Conservation (phyloP, 371 early-diverging fungal species). For the Circinella minor region DNA sequence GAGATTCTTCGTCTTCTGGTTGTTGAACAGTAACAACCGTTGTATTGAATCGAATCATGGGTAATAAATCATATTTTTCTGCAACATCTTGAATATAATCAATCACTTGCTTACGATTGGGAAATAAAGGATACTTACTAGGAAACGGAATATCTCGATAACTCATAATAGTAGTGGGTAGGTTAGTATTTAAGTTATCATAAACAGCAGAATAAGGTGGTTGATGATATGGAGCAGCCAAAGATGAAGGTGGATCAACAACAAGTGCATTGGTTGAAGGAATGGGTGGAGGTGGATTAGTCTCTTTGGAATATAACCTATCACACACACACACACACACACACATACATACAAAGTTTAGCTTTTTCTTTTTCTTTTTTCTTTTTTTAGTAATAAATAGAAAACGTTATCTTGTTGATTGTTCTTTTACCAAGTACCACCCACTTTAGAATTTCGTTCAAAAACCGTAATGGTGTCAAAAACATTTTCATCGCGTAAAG, state of each 20-base stretch:
- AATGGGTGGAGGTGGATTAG: constrained; percentile 29
- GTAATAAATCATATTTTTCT: constrained; percentile 24
- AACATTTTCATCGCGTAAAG: constrained; percentile 33
- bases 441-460: constrained; percentile 40
- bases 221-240: constrained; percentile 14
- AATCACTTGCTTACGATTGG: constrained; percentile 47
- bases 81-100: constrained; percentile 52
- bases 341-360: not conserved
- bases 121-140: constrained; percentile 37
- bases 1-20: constrained; percentile 11
- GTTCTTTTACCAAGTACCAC: constrained; percentile 52
- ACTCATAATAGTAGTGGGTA: constrained; percentile 62
- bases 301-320: constrained; percentile 46
- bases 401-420: too few relatives aligned
- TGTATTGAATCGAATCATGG: constrained; percentile 48
- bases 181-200: constrained; percentile 60
- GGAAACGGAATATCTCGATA: constrained; percentile 57
- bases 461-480: constrained; percentile 48
- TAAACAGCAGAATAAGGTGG: constrained; percentile 53
- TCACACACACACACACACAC: not conserved
- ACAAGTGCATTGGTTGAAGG: constrained; percentile 37
- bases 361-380: not conserved
- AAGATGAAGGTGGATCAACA: constrained; percentile 33
- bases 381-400: not conserved
- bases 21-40: constrained; percentile 34